These are phyloP conservation scores for Apiospora kogelbergensis DNA, from an alignment of 2,329 filamentous ascomycete genomes.

Conservation along the genomic window DNA sequence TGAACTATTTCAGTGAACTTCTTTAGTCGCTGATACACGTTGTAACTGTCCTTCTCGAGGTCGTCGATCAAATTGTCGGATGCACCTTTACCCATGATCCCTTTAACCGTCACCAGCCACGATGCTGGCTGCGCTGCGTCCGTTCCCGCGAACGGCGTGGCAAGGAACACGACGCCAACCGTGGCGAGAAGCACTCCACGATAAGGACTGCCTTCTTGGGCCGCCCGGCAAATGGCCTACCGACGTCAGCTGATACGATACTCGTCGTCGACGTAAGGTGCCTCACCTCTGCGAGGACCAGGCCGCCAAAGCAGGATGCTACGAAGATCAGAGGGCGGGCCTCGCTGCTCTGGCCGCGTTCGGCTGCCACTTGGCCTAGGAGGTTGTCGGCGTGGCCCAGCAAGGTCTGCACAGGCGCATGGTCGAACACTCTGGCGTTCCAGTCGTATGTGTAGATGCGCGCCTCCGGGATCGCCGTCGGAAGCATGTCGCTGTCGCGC, in stretches of 20 bases:
- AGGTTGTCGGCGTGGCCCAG: not conserved
- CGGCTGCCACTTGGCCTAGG: not conserved
- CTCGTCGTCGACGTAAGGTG: not conserved
- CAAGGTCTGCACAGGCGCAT: not conserved
- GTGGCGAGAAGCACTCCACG: constrained; percentile 19
- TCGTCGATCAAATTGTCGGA: constrained; percentile 18
- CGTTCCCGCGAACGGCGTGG: constrained; percentile 23
- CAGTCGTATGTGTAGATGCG: not conserved
- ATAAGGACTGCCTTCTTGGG: constrained; percentile 19
- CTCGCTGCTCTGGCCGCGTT: not conserved
- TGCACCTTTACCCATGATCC: constrained; percentile 20
- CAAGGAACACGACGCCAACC: constrained; percentile 22
- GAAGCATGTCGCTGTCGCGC: not conserved
- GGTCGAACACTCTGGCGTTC: not conserved
- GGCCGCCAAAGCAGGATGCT: not conserved
- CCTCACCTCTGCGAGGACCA: not conserved
- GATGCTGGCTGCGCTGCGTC: constrained; percentile 18
- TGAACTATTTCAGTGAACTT: constrained; percentile 18
- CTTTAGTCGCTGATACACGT: constrained; percentile 16
- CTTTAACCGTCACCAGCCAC: constrained; percentile 18
- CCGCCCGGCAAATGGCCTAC: not conserved
- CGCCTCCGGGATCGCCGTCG: not conserved
- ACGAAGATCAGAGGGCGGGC: not conserved
- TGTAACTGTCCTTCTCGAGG: constrained; percentile 14
- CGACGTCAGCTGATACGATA: not conserved